These are phyloP conservation scores for Zoysia pacifica DNA, from an alignment of 176 grass and related monocot genomes.

Conservation along the genomic window DNA sequence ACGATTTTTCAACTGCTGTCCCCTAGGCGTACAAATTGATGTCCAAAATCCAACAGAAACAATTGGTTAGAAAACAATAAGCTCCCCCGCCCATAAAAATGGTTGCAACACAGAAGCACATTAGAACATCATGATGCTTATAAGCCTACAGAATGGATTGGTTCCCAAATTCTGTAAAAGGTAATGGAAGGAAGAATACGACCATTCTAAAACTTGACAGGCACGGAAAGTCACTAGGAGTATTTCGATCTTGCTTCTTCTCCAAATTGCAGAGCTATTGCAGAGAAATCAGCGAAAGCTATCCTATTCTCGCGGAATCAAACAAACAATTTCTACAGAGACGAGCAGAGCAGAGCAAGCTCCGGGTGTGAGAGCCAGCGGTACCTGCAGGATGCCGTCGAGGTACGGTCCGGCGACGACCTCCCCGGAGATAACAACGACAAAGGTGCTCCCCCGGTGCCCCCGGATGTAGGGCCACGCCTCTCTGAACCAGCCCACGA, in stretches of 20 bases:
- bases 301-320: neutral
- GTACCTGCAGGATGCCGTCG: conserved; percentile 76
- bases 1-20: too few species aligned
- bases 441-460: conserved; percentile 82
- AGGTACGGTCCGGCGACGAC: conserved; percentile 68
- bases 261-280: neutral
- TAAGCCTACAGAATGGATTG: neutral
- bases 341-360: neutral
- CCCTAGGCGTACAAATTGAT: too few species aligned
- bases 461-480: conserved; percentile 88
- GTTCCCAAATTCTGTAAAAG: neutral
- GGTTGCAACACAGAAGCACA: neutral
- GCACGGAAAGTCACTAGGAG: neutral
- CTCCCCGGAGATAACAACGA: conserved; percentile 76
- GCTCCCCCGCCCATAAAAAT: neutral
- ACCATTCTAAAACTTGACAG: neutral
- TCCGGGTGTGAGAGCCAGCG: neutral
- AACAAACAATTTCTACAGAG: neutral
- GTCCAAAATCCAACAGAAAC: neutral
- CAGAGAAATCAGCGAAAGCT: neutral
- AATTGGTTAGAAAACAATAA: neutral
- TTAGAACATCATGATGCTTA: neutral
- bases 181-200: neutral
- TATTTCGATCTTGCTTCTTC: neutral
- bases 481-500: conserved; percentile 82